Conservation (phyloP, 805 yeast genomes). For the Saccharomycopsis sp. region DNA sequence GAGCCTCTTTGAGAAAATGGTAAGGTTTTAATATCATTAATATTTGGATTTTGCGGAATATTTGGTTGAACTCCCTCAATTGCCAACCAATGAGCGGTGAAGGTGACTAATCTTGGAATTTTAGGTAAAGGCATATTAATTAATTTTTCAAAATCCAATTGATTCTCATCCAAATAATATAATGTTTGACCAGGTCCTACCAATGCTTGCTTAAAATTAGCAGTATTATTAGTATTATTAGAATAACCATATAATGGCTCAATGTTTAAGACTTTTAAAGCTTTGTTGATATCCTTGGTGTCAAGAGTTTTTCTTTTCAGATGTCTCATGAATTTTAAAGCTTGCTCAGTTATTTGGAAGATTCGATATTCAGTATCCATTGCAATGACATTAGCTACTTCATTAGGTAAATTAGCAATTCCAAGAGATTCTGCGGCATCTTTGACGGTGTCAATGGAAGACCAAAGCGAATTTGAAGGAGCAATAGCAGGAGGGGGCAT, state of each 20-base stretch:
- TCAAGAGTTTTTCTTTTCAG: conserved; percentile 74
- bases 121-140: conserved; percentile 92
- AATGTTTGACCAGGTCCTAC: conserved; percentile 89
- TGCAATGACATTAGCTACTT: conserved; percentile 87
- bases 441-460: conserved; percentile 92
- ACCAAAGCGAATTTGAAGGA: conserved; percentile 87
- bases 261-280: conserved; percentile 75
- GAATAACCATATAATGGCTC: conserved; percentile 93
- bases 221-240: conserved; percentile 31
- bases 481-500: conserved; percentile 30
- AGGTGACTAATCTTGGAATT: conserved; percentile 86
- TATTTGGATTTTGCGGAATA: conserved; percentile 87
- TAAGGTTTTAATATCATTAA: conserved; percentile 63
- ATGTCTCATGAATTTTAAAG: conserved; percentile 92
- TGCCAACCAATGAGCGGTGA: conserved; percentile 96
- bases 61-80: conserved; percentile 98
- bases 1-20: conserved; percentile 82
- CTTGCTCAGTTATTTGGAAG: conserved; percentile 91
- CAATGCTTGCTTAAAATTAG: conserved; percentile 69
- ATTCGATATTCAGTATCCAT: conserved; percentile 99
- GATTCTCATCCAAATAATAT: conserved; percentile 86
- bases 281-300: conserved; percentile 72
- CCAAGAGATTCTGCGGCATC: conserved; percentile 95
- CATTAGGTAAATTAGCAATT: conserved; percentile 67
- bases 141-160: conserved; percentile 85